Base-by-base conservation (phyloP, 371 early-diverging fungal genomes). In the Enterospora canceri region DNA sequence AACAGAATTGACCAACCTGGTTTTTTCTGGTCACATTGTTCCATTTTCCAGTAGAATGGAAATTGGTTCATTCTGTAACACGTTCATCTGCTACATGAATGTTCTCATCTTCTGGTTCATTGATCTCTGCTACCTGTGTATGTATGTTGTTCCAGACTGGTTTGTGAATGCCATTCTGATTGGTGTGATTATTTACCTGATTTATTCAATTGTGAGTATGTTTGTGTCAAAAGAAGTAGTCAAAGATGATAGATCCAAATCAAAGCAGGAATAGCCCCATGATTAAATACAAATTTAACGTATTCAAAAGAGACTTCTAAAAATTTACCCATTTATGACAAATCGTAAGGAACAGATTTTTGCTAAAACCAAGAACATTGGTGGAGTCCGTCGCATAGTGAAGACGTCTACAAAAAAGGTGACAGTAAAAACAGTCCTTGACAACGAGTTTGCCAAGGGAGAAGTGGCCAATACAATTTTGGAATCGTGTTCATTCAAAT, bases 191-290 rank as follows among this genome's bases (percentile, higher is more conserved):
- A 33, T 35, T 30, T 74, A 70, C 51, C 33, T 74, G 32, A 18
- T 71, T 8, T 65, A 71, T 31, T 74, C 70, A 15, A 74, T 74
- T 33, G 31, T 40, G n/a, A 40, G 40, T 12, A 40, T 40, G 40
- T 40, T 40, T 40, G 8, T 40, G 40, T 40, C n/a, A 40, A 40
- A 40, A 8, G n/a, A 40, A 40, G n/a, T n/a, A 40, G 12, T 12
- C n/a, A 40, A 40, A 40, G 8, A 8, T 40, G 40, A 8, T n/a
- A n/a, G n/a, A n/a, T n/a, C n/a, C n/a, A n/a, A n/a, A n/a, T n/a
- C n/a, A n/a, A n/a, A n/a, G n/a, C n/a, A n/a, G n/a, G n/a, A n/a
- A n/a, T n/a, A n/a, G n/a, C n/a, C n/a, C n/a, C n/a, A n/a, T n/a
- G n/a, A n/a, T n/a, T n/a, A n/a, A n/a, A n/a, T n/a, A n/a, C n/a